Evolutionary conservation across 2,329 filamentous ascomycete species (phyloP), one percentile per base, ranked within the genome.

Genomic region (Alternaria sp.): DNA sequence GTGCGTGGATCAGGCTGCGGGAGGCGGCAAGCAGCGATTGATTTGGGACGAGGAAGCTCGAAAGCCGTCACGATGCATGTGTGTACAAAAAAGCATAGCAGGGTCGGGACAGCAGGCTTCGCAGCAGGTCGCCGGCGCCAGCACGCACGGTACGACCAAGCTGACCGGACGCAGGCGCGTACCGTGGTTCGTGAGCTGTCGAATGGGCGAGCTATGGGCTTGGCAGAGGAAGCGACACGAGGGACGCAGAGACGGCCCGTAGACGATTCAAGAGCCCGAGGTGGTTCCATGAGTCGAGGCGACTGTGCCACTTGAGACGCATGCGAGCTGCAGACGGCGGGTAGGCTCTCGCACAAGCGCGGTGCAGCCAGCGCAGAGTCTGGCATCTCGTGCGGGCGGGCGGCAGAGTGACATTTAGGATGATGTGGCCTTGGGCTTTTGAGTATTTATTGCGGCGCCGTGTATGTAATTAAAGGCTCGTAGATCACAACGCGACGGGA

Each of bases 401-500:
- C 22, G 18, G 16, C 28, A 16, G 44, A 4, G 18, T 16, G 38
- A 32, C 26, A 34, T 18, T 36, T 12, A 16, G 43, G 22, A 14
- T 42, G 51, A 39, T 32, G 42, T 30, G 24, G n/a, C 34, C 39
- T 42, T 30, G 48, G 18, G 12, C 52, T 34, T 26, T n/a, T 30
- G 22, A 34, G 28, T 44, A 16, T 9, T 39, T 42, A 36, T 34
- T 53, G 54, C 58, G 46, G 58, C 46, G 43, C 49, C 54, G 46
- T 54, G 56, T 58, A 54, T 59, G 63, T 55, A 59, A 67, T 66
- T 62, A 65, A 67, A 67, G 62, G 62, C 60, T 63, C 59, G 65
- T 55, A 62, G 65, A 68, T 68, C 64, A 65, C 66, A 68, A n/a
- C 64, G 64, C 66, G 66, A 64, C 64, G 64, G 66, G 56, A 64